Base-by-base conservation (phyloP, 345 rosid genomes). In the Anastatica hierochuntica region DNA sequence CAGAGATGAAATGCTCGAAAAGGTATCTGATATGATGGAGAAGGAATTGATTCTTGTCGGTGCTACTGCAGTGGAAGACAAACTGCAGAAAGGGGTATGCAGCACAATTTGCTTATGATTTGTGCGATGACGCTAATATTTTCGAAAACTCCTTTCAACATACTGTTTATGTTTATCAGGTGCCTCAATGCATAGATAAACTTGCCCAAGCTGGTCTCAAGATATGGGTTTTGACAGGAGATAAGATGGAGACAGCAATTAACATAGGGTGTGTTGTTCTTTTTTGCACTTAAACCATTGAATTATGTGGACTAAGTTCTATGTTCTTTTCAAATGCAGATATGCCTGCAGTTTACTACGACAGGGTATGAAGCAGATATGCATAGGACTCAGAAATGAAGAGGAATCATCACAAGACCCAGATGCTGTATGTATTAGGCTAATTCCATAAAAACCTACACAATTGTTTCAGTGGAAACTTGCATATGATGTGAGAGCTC, bases 151-250 rank as follows among this genome's bases (percentile, higher is more conserved):
- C 26, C 41, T 27, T 43, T 26, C 49, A 56, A 15, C 29, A 43
- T 43, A 44, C 17, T 24, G 42, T 26, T 49, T 17, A 16, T 38
- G 26, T 23, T 53, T 14, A 44, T 20, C 57, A 85, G 92, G 95
- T 86, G 46, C 82, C 88, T 3, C 77, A 83, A 58, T 86, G 95
- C 82, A 83, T 86, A 41, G 89, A 86, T 64, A 83, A 79, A 72
- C 92, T 86, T 36, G 79, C 88, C 31, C 95, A 79, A 64, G 95
- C 86, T 11, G 89, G 95, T 60, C 42, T 86, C 24, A 79, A 83
- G 68, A 76, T 86, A 55, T 86, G 95, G 95, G 76, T 86, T 56
- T 77, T 86, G 38, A 86, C 95, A 0, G 95, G 95, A 12, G 95
- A 86, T 74, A 79, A 83, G 77, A 73, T 59, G 77, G 92, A 86